Evolutionary conservation across 371 early-diverging fungal species (phyloP).

Genomic region (Apophysomyces trapeziformis): DNA sequence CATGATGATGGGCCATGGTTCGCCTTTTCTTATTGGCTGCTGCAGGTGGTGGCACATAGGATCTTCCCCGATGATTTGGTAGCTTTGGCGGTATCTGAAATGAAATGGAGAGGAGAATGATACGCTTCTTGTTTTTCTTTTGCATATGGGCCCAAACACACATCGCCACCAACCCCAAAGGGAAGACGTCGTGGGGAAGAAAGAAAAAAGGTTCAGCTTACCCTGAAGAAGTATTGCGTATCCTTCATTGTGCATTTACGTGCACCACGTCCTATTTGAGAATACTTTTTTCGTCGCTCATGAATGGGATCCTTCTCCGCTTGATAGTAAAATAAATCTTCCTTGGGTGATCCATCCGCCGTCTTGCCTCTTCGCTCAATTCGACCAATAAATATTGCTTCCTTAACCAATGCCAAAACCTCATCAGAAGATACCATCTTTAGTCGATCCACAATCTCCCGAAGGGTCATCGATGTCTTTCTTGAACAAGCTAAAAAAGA

Average conservation of each 20-base stretch:
- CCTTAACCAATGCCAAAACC: neutral
- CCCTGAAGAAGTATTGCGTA: conserved; percentile 58
- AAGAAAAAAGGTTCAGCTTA: conserved; percentile 11
- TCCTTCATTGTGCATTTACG: conserved; percentile 59
- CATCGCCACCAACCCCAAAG: neutral
- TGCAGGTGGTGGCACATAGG: conserved; percentile 27
- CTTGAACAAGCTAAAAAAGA: conserved; percentile 22
- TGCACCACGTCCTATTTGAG: conserved; percentile 48
- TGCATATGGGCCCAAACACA: neutral
- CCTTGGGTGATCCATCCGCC: conserved; percentile 58
- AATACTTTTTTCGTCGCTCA: conserved; percentile 29
- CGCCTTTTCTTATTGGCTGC: conserved; percentile 6
- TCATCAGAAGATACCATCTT: conserved; percentile 1
- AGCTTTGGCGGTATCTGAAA: conserved; percentile 58
- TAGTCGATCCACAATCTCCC: conserved; percentile 15
- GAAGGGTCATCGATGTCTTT: conserved; percentile 31
- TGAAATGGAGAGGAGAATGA: neutral
- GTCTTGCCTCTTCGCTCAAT: conserved; percentile 55
- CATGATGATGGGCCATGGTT: neutral
- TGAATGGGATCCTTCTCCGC: conserved; percentile 44
- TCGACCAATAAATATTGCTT: conserved; percentile 34
- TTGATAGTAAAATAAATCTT: conserved; percentile 55
- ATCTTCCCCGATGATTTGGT: conserved; percentile 29
- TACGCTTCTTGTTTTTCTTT: no score
- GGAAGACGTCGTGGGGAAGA: neutral